Evolutionary conservation across 768 basidiomycete species (phyloP).

Genomic region (Tricholomella constricta): DNA sequence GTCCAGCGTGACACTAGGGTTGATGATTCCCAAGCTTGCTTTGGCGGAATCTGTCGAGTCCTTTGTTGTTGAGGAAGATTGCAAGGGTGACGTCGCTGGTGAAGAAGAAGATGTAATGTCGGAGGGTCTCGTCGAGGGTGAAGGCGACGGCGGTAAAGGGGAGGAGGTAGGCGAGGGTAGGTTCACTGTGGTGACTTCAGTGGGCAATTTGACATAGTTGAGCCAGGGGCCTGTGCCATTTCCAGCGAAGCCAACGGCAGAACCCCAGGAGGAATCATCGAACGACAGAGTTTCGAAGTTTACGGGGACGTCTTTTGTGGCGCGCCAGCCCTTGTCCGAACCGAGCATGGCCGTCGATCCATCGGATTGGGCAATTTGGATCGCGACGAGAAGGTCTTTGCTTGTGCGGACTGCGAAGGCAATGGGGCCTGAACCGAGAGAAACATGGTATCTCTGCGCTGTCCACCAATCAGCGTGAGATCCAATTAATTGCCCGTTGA

Average conservation of each 20-base stretch:
- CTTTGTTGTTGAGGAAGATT: not conserved
- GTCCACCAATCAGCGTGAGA: not conserved
- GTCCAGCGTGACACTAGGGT: not conserved
- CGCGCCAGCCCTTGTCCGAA: conserved; percentile 27
- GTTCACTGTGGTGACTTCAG: not conserved
- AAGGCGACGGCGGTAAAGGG: not conserved
- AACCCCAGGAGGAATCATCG: conserved; percentile 23
- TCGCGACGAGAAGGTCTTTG: conserved; percentile 29
- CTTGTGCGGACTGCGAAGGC: conserved; percentile 30
- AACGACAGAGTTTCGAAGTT: conserved; percentile 22
- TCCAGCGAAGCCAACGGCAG: conserved; percentile 14
- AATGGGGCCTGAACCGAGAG: conserved; percentile 16
- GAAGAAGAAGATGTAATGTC: not conserved
- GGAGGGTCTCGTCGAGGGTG: no score
- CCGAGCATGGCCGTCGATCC: conserved; percentile 21
- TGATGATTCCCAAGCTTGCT: not conserved
- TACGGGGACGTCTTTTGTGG: conserved; percentile 19
- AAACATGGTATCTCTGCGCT: conserved; percentile 8
- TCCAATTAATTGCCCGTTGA: conserved; percentile 20
- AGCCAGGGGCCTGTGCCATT: conserved; percentile 26
- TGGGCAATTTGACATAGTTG: not conserved
- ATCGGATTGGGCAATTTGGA: conserved; percentile 26
- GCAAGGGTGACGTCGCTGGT: not conserved
- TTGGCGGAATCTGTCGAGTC: not conserved
- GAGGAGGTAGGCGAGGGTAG: not conserved